Evolutionary conservation across 768 basidiomycete genomes (phyloP).

Genomic region (Russula vinacea): DNA sequence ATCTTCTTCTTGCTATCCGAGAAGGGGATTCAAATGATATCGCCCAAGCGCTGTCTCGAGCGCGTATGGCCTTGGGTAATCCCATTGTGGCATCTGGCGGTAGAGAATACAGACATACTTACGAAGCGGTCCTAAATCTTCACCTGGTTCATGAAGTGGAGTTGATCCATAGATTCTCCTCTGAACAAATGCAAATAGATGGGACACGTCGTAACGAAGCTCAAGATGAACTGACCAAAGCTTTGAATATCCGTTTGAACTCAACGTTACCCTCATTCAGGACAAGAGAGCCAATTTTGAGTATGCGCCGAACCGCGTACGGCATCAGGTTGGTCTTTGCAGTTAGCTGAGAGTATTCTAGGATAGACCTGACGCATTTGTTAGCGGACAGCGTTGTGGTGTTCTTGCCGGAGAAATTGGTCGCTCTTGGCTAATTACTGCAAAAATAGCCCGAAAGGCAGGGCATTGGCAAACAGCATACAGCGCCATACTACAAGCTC

Average conservation of each 20-base stretch:
- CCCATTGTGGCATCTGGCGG: slow-evolving; percentile 79
- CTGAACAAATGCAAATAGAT: slow-evolving; percentile 37
- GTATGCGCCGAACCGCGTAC: slow-evolving; percentile 84
- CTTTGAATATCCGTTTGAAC: slow-evolving; percentile 64
- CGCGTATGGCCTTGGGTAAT: slow-evolving; percentile 70
- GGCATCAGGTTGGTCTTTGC: slow-evolving; percentile 47
- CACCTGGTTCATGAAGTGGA: slow-evolving; percentile 88
- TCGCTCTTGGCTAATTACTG: slow-evolving; percentile 83
- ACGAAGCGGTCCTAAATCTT: slow-evolving; percentile 80
- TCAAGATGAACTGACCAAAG: slow-evolving; percentile 46
- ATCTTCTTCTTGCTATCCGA: slow-evolving; percentile 77
- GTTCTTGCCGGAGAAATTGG: slow-evolving; percentile 47
- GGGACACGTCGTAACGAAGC: slow-evolving; percentile 39
- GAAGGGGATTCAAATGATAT: slow-evolving; percentile 48
- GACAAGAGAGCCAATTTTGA: slow-evolving; percentile 82
- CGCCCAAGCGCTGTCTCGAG: slow-evolving; percentile 51
- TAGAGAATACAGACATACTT: slow-evolving; percentile 79
- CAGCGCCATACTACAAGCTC: slow-evolving; percentile 89
- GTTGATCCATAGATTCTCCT: slow-evolving; percentile 50
- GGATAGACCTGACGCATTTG: not conserved
- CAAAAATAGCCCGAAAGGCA: slow-evolving; percentile 95
- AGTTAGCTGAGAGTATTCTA: not conserved
- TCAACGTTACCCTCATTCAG: slow-evolving; percentile 84
- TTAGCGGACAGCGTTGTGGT: slow-evolving; percentile 19
- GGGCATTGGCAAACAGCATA: slow-evolving; percentile 97